A percentile compares a stretch with the other conserved stretches of the same genome.
phyloP scores from a whole-genome alignment of 768 basidiomycete species.

The Rhodocollybia butyracea region DNA sequence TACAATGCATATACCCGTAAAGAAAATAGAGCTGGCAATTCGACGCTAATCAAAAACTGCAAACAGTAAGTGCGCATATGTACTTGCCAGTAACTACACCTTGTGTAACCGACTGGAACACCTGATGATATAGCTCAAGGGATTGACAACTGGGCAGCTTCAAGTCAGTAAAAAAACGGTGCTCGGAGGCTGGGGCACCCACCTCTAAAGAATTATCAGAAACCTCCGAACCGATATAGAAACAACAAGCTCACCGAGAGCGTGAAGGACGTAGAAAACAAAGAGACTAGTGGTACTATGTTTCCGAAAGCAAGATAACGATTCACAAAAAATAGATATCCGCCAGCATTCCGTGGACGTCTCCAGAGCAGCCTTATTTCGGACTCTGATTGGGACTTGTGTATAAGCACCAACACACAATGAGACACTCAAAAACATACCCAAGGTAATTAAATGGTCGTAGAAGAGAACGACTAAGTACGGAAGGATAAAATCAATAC shows the following conservation, averaged over 20 bases:
- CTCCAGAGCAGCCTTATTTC: neutral
- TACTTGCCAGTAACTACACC: neutral
- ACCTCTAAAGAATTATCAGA: neutral
- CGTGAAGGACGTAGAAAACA: neutral
- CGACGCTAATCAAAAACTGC: no score
- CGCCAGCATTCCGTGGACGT: neutral
- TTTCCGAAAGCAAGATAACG: slow-evolving; percentile 3
- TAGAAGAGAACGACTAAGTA: neutral
- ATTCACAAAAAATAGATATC: neutral
- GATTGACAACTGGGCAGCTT: neutral
- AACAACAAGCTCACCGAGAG: neutral
- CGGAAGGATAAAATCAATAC: neutral
- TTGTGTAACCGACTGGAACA: neutral
- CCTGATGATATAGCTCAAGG: neutral
- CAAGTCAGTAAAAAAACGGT: no score
- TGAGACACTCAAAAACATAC: no score
- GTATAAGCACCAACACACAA: no score
- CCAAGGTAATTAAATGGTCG: neutral
- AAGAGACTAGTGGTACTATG: neutral
- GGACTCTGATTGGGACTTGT: neutral
- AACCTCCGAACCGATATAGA: neutral
- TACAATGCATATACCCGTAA: slow-evolving; percentile 2
- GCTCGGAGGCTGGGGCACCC: neutral
- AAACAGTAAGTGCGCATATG: neutral
- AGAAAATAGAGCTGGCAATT: neutral